Base-by-base conservation (phyloP, 169 alveolate genomes). In the Plasmodium knowlesi region DNA sequence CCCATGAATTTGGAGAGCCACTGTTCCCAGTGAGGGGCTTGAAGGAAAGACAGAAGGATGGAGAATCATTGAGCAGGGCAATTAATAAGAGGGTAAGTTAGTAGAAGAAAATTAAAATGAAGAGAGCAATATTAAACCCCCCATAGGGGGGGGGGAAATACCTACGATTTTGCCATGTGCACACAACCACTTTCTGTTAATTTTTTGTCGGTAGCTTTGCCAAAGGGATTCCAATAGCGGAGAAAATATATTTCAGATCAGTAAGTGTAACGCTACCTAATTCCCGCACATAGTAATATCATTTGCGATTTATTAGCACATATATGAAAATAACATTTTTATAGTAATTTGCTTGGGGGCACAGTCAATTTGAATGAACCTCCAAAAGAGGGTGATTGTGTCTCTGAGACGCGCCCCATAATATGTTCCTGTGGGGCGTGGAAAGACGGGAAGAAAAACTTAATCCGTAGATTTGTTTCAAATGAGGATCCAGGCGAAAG, bases 1-100 rank as follows among this genome's bases (percentile, higher is more conserved):
- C 72, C 92, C 54, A 74, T 86, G 54, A 86, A 86, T 54, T 53
- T 74, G 39, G 93, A 86, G 67, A 86, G 86, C 43, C 82, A 74
- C 25, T 61, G 93, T 86, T 86, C 93, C 9, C 85, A 86, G 19
- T 50, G 67, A 76, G 25, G 83, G 43, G 34, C 9, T 4, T 5
- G 61, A 32, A 14, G 6, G n/a, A 5, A n/a, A 6, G 19, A 10
- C 30, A 6, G 76, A 70, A 28, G 25, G 22, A 14, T 12, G 3
- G 70, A 14, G 6, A 25, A 3, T 16, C 37, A 78, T 2, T 25
- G 10, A 19, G 28, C 41, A 14, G 0, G 22, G 14, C 5, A 22
- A 5, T 5, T 67, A 71, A 19, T 78, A 16, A 41, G 3, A 22
- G 53, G n/a, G 19, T 19, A 25, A 8, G 32, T 25, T 71, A 73